These are phyloP conservation scores for Pelargonium australe DNA, from an alignment of 441 rosid genomes.

Conservation along the genomic window DNA sequence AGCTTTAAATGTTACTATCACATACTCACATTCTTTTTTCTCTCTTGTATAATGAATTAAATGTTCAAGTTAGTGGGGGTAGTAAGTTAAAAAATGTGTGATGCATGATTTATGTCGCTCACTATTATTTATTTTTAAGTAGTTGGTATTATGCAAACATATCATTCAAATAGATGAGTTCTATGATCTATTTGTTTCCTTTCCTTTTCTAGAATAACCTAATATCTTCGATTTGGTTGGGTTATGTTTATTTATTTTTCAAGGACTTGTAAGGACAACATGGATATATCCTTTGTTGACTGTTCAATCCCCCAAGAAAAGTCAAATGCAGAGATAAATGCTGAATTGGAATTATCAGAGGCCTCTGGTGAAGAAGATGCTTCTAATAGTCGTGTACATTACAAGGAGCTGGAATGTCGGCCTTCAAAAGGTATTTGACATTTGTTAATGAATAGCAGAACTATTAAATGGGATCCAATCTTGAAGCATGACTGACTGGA, in stretches of 20 bases:
- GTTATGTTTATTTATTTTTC: conserved; percentile 18
- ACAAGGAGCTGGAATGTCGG: conserved; percentile 41
- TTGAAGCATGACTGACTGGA: conserved; percentile 15
- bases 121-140: neutral
- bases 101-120: too few species aligned
- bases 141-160: neutral
- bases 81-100: too few species aligned
- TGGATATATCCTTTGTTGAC: conserved; percentile 55
- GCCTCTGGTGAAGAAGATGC: conserved; percentile 67
- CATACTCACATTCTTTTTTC: too few species aligned
- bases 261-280: conserved; percentile 85
- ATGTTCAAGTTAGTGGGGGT: too few species aligned
- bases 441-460: conserved; percentile 17
- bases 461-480: conserved; percentile 15
- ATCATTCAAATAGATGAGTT: neutral
- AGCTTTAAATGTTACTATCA: too few species aligned
- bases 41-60: too few species aligned
- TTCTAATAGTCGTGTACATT: conserved; percentile 40
- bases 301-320: conserved; percentile 87
- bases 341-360: conserved; percentile 83
- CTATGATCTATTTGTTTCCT: neutral
- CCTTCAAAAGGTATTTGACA: conserved; percentile 39
- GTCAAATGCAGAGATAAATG: conserved; percentile 86
- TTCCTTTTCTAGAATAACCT: conserved; percentile 1
- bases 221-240: neutral